Evolutionary conservation across 495 filamentous ascomycete genomes (phyloP).

Genomic region (Choiromyces venosus): DNA sequence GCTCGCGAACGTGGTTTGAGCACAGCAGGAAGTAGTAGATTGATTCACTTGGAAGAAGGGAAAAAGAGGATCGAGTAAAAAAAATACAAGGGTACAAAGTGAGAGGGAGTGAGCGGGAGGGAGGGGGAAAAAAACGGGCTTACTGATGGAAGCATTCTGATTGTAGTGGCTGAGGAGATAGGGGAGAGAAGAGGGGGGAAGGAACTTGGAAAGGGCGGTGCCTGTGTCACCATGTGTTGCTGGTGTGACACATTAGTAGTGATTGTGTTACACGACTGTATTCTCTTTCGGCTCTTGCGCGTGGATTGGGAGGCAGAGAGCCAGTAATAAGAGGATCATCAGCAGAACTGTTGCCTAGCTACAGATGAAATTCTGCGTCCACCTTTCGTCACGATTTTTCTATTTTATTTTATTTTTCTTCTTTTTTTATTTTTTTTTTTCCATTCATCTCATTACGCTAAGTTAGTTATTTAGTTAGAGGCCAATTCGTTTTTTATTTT

Average conservation of each 20-base stretch:
- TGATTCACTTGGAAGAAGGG: constrained; percentile 40
- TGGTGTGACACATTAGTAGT: not conserved
- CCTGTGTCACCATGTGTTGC: not conserved
- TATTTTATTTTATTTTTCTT: not conserved
- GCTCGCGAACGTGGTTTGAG: constrained; percentile 34
- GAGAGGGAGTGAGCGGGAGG: not conserved
- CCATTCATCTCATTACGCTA: not conserved
- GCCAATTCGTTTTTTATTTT: not conserved
- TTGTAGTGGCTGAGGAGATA: not conserved
- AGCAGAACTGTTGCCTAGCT: not conserved
- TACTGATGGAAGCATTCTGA: not conserved
- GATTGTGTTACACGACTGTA: not conserved
- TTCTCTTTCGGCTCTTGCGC: not conserved
- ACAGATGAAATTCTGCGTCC: not conserved
- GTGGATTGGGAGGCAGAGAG: not conserved
- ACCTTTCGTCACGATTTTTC: not conserved
- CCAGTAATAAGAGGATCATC: not conserved
- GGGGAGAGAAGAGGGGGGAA: not conserved
- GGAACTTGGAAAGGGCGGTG: not conserved
- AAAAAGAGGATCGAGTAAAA: constrained; percentile 42
- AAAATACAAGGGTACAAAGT: not conserved
- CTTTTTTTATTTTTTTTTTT: not conserved
- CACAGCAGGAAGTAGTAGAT: constrained; percentile 33
- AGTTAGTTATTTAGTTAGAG: not conserved
- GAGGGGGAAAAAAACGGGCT: not conserved